A percentile compares a stretch with the other conserved stretches of the same genome.
phyloP scores from a whole-genome alignment of 2,329 filamentous ascomycete genomes.

The Diaporthe destruens region DNA sequence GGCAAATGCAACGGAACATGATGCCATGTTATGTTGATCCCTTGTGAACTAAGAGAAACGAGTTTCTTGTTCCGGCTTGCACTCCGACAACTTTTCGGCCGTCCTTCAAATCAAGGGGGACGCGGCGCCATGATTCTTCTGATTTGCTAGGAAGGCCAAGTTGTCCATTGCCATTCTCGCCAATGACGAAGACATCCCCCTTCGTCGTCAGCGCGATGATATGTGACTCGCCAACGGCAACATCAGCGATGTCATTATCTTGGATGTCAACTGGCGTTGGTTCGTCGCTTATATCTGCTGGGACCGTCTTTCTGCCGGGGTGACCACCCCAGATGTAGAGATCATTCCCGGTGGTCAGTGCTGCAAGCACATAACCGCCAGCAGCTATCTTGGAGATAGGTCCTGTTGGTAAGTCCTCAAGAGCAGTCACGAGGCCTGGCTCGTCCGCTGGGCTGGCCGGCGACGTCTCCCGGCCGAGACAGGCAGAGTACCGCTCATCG shows the following conservation, averaged over 20 bases:
- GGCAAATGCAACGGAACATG: constrained; percentile 41
- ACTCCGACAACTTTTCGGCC: constrained; percentile 55
- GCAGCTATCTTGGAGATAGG: constrained; percentile 66
- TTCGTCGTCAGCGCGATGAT: constrained; percentile 66
- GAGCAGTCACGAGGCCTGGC: constrained; percentile 61
- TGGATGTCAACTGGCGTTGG: constrained; percentile 62
- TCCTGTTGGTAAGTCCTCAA: constrained; percentile 64
- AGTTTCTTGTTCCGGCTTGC: constrained; percentile 61
- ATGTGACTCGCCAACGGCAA: constrained; percentile 70
- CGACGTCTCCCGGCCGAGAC: constrained; percentile 65
- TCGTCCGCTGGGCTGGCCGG: constrained; percentile 58
- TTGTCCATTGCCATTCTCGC: constrained; percentile 70
- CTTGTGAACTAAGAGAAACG: constrained; percentile 59
- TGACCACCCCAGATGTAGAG: constrained; percentile 73
- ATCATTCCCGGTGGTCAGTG: constrained; percentile 68
- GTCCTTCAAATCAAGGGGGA: constrained; percentile 47
- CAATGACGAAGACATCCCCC: constrained; percentile 66
- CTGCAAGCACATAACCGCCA: constrained; percentile 69
- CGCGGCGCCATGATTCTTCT: constrained; percentile 52
- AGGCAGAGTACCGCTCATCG: constrained; percentile 68
- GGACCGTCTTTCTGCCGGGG: constrained; percentile 51
- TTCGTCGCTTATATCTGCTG: constrained; percentile 46
- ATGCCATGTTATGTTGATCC: constrained; percentile 41
- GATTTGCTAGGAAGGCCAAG: constrained; percentile 59
- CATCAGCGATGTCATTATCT: constrained; percentile 65